phyloP scores from a whole-genome alignment of 495 filamentous ascomycete genomes.

The Podospora australis region DNA sequence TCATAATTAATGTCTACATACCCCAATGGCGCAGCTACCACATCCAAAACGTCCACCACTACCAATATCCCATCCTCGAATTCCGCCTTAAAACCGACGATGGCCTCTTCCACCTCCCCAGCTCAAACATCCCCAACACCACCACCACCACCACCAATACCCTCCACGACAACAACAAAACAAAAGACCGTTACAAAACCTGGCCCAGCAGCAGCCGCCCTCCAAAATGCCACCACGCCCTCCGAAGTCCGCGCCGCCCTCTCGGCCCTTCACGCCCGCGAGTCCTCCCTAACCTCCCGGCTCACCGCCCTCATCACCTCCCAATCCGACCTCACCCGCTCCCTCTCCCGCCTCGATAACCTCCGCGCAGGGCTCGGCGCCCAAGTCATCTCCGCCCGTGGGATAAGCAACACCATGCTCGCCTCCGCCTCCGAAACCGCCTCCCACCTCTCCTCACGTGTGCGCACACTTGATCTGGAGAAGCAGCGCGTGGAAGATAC shows the following conservation, averaged over 20 bases:
- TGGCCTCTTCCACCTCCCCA: slow-evolving; percentile 4
- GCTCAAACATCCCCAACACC: slow-evolving; percentile 5
- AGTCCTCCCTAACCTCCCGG: slow-evolving; percentile 63
- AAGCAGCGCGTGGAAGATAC: slow-evolving; percentile 86
- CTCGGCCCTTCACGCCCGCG: slow-evolving; percentile 64
- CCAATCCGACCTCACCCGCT: slow-evolving; percentile 75
- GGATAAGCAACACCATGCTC: slow-evolving; percentile 83
- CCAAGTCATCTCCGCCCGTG: slow-evolving; percentile 76
- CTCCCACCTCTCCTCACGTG: slow-evolving; percentile 75
- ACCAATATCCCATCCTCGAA: slow-evolving; percentile 16
- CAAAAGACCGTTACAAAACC: too few relatives aligned
- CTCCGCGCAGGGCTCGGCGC: slow-evolving; percentile 82
- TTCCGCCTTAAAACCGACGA: slow-evolving; percentile 7
- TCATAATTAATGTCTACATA: slow-evolving; percentile 35
- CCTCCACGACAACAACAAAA: slow-evolving; percentile 9
- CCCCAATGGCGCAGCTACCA: slow-evolving; percentile 33
- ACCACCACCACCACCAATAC: slow-evolving; percentile 1
- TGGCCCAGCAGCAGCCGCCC: slow-evolving; percentile 36
- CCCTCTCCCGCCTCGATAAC: slow-evolving; percentile 81
- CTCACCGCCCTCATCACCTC: slow-evolving; percentile 71
- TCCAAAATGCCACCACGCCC: slow-evolving; percentile 65
- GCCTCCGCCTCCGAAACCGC: slow-evolving; percentile 78
- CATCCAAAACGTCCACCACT: slow-evolving; percentile 17
- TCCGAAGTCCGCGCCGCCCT: slow-evolving; percentile 74
- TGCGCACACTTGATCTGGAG: slow-evolving; percentile 80